Conservation (phyloP, 768 basidiomycete species). For the Mycena epipterygia region DNA sequence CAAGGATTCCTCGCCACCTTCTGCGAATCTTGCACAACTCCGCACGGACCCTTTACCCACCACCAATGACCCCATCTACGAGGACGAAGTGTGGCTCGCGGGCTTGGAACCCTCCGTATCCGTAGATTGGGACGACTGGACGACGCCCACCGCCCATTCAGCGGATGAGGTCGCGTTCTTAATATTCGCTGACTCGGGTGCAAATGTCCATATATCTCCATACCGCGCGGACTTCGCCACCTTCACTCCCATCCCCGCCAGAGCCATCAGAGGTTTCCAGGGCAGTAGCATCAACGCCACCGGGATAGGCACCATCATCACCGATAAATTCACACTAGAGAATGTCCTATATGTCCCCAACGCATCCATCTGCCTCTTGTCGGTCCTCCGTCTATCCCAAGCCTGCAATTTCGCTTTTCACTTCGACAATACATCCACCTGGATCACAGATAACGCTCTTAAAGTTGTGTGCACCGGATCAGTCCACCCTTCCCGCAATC, state of each 20-base stretch:
- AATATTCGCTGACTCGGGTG: neutral
- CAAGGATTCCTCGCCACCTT: neutral
- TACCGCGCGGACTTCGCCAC: neutral
- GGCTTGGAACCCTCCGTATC: neutral
- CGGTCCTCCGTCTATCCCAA: constrained; percentile 6
- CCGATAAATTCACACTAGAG: neutral
- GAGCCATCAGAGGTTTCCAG: constrained; percentile 7
- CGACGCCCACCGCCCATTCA: neutral
- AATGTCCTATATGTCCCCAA: constrained; percentile 14
- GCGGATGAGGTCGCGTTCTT: neutral
- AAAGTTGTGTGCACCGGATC: constrained; percentile 1
- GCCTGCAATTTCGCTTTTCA: neutral
- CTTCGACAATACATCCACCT: neutral
- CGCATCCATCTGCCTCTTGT: constrained; percentile 1
- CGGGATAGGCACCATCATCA: constrained; percentile 15
- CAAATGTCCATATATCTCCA: neutral
- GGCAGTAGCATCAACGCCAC: constrained; percentile 1
- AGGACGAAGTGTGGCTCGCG: neutral
- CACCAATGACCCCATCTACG: neutral
- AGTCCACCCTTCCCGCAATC: neutral
- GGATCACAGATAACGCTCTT: neutral
- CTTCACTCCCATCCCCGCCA: neutral
- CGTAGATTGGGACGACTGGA: neutral
- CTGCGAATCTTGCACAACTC: neutral
- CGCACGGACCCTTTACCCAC: neutral